Conservation (phyloP, 2,329 filamentous ascomycete genomes). For the Magnaporthiopsis poae region DNA sequence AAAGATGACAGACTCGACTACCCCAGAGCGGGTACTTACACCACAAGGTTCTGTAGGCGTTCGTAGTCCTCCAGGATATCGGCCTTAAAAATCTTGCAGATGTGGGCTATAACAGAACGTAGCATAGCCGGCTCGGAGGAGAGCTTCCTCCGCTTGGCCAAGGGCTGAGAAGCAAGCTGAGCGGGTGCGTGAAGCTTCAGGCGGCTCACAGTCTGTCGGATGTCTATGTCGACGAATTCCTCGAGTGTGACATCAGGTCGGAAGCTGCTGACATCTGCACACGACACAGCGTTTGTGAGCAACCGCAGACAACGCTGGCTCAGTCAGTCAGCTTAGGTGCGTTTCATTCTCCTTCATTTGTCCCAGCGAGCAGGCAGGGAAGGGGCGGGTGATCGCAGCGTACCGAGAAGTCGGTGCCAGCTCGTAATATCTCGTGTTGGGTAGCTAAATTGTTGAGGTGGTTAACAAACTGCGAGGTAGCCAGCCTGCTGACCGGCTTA, state of each 20-base stretch:
- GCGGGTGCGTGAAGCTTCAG: conserved; percentile 5
- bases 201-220: conserved; percentile 12
- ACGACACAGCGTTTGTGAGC: conserved; percentile 11
- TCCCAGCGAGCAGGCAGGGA: neutral
- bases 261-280: neutral
- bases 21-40: neutral
- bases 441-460: conserved; percentile 12
- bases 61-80: neutral
- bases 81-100: conserved; percentile 10
- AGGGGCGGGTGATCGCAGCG: conserved; percentile 1
- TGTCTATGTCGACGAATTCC: conserved; percentile 13
- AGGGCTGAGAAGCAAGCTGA: conserved; percentile 1
- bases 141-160: conserved; percentile 14
- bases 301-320: conserved; percentile 14
- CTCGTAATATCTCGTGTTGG: conserved; percentile 13
- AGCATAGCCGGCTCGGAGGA: conserved; percentile 7
- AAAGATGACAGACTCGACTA: neutral
- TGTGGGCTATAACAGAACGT: conserved; percentile 4
- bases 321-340: neutral
- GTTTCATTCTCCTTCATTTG: neutral
- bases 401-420: conserved; percentile 18
- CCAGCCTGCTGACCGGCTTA: conserved; percentile 18
- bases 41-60: conserved; percentile 4
- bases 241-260: conserved; percentile 8
- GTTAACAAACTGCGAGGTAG: conserved; percentile 17